phyloP scores from a whole-genome alignment of 2,329 filamentous ascomycete genomes.

The Phaeosphaeriaceae sp. region DNA sequence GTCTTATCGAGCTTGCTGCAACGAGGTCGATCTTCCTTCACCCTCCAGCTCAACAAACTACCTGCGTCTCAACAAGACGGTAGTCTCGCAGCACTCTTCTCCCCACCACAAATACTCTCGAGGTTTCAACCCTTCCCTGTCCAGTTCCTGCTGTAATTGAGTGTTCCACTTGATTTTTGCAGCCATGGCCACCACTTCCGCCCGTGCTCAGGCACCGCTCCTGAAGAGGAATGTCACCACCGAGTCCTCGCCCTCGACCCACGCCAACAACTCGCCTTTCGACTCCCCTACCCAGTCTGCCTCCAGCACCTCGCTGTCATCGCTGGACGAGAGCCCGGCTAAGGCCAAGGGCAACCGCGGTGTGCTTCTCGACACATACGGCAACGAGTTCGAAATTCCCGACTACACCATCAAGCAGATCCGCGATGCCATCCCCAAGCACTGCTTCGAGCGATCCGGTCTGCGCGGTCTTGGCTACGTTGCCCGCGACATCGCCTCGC shows the following conservation, averaged over 20 bases:
- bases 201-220: constrained; percentile 60
- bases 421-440: constrained; percentile 93
- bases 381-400: constrained; percentile 91
- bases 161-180: neutral
- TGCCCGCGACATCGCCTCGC: constrained; percentile 75
- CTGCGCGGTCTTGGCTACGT: constrained; percentile 81
- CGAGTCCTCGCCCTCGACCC: constrained; percentile 61
- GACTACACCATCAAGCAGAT: constrained; percentile 98
- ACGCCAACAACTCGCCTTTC: constrained; percentile 62
- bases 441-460: constrained; percentile 92
- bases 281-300: constrained; percentile 70
- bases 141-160: constrained; percentile 3
- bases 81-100: constrained; percentile 12
- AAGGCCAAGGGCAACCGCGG: constrained; percentile 56
- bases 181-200: constrained; percentile 59
- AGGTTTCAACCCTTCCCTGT: neutral
- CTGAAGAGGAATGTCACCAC: constrained; percentile 57
- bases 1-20: constrained; percentile 2
- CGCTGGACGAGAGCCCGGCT: constrained; percentile 70
- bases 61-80: constrained; percentile 34
- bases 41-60: constrained; percentile 24
- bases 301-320: constrained; percentile 92
- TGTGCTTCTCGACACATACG: constrained; percentile 87
- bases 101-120: constrained; percentile 4
- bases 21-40: constrained; percentile 8